Percentiles rank a stretch among this genome's conserved stretches.
Conservation (phyloP, 768 basidiomycete species). For the Trametes cinnabarina region DNA sequence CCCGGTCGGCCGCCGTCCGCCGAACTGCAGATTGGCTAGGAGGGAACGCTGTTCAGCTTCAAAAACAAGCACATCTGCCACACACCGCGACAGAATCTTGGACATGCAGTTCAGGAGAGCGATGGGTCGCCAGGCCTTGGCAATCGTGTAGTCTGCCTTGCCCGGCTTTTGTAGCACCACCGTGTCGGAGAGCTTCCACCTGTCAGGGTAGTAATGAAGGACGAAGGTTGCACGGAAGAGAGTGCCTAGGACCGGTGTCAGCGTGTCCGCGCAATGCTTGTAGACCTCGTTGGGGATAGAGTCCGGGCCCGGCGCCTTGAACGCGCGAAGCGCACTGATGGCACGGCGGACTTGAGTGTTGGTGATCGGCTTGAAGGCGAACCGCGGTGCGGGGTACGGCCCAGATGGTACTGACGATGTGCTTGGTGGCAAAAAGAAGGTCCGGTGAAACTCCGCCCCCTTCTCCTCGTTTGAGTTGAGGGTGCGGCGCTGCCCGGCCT, state of each 20-base stretch:
- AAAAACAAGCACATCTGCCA: constrained; percentile 10
- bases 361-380: constrained; percentile 22
- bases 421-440: constrained; percentile 31
- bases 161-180: constrained; percentile 38
- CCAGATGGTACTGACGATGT: background rate
- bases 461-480: constrained; percentile 15
- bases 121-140: constrained; percentile 40
- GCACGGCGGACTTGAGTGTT: constrained; percentile 26
- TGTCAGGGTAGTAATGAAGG: constrained; percentile 17
- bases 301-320: constrained; percentile 35
- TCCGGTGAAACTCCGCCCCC: constrained; percentile 17
- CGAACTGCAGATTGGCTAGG: constrained; percentile 24
- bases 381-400: constrained; percentile 29
- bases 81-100: constrained; percentile 24
- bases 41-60: constrained; percentile 11
- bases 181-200: constrained; percentile 30
- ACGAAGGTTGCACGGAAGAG: constrained; percentile 33
- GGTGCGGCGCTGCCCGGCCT: background rate
- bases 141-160: constrained; percentile 31
- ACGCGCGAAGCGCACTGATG: constrained; percentile 30
- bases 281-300: constrained; percentile 35
- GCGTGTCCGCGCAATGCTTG: constrained; percentile 23
- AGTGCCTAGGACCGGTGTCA: constrained; percentile 26
- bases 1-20: too few species aligned
- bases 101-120: constrained; percentile 31